These are phyloP conservation scores for Populus tremula DNA, from an alignment of 345 rosid species.

Conservation along the genomic window DNA sequence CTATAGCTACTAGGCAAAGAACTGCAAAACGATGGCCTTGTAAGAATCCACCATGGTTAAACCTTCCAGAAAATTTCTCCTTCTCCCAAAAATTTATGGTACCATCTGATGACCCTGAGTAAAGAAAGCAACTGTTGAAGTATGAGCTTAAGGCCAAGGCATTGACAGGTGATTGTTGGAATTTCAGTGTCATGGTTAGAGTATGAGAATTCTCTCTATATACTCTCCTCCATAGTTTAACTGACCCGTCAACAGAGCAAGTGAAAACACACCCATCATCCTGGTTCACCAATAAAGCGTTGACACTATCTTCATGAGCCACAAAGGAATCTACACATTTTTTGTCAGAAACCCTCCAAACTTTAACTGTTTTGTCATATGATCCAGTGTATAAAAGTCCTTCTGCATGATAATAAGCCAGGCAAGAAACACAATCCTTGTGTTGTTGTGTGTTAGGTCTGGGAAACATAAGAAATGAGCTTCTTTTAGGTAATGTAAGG, in stretches of 20 bases:
- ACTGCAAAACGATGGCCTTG: constrained; percentile 48
- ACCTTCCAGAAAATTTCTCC: constrained; percentile 43
- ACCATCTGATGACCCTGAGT: constrained; percentile 52
- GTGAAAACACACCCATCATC: constrained; percentile 57
- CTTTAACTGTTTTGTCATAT: constrained; percentile 42
- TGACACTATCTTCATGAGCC: constrained; percentile 49
- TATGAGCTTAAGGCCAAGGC: constrained; percentile 43
- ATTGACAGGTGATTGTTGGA: constrained; percentile 48
- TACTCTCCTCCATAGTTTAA: constrained; percentile 50
- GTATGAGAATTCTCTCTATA: constrained; percentile 48
- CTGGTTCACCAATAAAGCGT: constrained; percentile 44
- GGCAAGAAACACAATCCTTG: constrained; percentile 43
- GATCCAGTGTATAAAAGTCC: constrained; percentile 47
- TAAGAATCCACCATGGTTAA: constrained; percentile 51
- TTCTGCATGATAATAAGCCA: constrained; percentile 48
- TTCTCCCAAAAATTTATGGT: constrained; percentile 53
- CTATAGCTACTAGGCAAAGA: constrained; percentile 37
- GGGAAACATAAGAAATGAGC: constrained; percentile 26
- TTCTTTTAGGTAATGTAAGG: constrained; percentile 36
- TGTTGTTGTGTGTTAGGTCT: constrained; percentile 31
- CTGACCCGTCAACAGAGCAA: constrained; percentile 48
- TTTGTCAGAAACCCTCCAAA: constrained; percentile 40
- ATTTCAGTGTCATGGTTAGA: constrained; percentile 46
- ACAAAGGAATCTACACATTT: constrained; percentile 47
- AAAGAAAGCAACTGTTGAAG: constrained; percentile 33